Evolutionary conservation across 2,329 filamentous ascomycete genomes (phyloP).

Genomic region (Hypoxylon sp.): DNA sequence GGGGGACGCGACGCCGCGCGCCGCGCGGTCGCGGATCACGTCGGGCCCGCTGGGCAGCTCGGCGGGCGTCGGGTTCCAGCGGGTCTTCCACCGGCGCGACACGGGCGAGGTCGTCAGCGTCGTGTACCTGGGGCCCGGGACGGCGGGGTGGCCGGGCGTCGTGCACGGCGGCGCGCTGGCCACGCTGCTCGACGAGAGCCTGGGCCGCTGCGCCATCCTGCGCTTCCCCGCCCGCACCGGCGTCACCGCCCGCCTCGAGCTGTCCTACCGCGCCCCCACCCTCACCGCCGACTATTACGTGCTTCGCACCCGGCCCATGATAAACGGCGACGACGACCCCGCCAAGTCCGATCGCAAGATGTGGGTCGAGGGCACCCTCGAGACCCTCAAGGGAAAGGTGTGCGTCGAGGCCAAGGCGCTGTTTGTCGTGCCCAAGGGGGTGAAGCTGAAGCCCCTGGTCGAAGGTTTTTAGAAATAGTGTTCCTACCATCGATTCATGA

Average conservation of each 20-base stretch:
- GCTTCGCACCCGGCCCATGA: constrained; percentile 59
- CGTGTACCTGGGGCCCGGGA: constrained; percentile 71
- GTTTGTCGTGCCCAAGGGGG: constrained; percentile 65
- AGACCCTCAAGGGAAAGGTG: constrained; percentile 62
- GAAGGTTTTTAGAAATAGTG: constrained; percentile 54
- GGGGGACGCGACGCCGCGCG: constrained; percentile 12
- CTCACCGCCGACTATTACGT: constrained; percentile 70
- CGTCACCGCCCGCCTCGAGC: constrained; percentile 64
- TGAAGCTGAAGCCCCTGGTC: constrained; percentile 51
- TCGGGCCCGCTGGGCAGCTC: constrained; percentile 54
- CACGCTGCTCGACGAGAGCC: constrained; percentile 73
- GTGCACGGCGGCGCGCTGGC: constrained; percentile 76
- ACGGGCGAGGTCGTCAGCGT: constrained; percentile 68
- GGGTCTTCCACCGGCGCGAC: constrained; percentile 68
- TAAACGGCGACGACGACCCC: constrained; percentile 38
- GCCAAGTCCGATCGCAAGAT: constrained; percentile 55
- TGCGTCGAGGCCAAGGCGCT: constrained; percentile 66
- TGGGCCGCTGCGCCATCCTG: constrained; percentile 68
- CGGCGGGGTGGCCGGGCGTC: constrained; percentile 75
- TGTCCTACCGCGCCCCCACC: constrained; percentile 71
- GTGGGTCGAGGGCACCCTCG: constrained; percentile 63
- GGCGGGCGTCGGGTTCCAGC: constrained; percentile 60
- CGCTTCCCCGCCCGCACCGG: constrained; percentile 58
- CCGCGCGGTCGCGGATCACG: constrained; percentile 45
- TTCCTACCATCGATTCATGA: too few relatives aligned